phyloP scores from a whole-genome alignment of 2,329 filamentous ascomycete species.

The Didymella segeticola region DNA sequence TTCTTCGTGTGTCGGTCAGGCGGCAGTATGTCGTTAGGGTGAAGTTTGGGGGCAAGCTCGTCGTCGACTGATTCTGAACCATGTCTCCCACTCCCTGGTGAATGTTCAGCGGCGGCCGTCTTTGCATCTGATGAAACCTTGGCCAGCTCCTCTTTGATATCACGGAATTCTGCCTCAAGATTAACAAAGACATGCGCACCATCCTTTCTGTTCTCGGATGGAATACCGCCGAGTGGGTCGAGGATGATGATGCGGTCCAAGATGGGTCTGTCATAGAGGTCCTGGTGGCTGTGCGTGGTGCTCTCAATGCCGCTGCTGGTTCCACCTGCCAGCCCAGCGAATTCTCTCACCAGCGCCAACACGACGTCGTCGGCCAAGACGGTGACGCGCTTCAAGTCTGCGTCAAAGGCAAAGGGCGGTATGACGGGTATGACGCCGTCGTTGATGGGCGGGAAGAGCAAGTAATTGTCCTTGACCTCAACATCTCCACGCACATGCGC shows the following conservation, averaged over 20 bases:
- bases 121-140: slow-evolving; percentile 27
- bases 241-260: slow-evolving; percentile 89
- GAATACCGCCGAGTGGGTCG: slow-evolving; percentile 85
- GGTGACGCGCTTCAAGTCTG: slow-evolving; percentile 51
- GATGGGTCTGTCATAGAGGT: slow-evolving; percentile 44
- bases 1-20: slow-evolving; percentile 68
- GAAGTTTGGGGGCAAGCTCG: slow-evolving; percentile 26
- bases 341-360: slow-evolving; percentile 76
- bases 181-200: slow-evolving; percentile 87
- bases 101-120: slow-evolving; percentile 15
- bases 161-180: slow-evolving; percentile 83
- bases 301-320: slow-evolving; percentile 11
- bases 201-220: slow-evolving; percentile 65
- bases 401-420: slow-evolving; percentile 67
- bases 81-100: slow-evolving; percentile 49
- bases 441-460: slow-evolving; percentile 70
- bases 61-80: slow-evolving; percentile 53
- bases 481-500: slow-evolving; percentile 46
- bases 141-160: slow-evolving; percentile 69
- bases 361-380: slow-evolving; percentile 70
- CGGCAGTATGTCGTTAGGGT: slow-evolving; percentile 18
- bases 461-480: slow-evolving; percentile 52
- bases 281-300: slow-evolving; percentile 17
- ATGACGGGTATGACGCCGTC: slow-evolving; percentile 75
- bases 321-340: slow-evolving; percentile 67